Percentiles rank a stretch among this genome's conserved stretches.
Conservation (phyloP, 768 basidiomycete genomes). For the Rhodotorula graminis region DNA sequence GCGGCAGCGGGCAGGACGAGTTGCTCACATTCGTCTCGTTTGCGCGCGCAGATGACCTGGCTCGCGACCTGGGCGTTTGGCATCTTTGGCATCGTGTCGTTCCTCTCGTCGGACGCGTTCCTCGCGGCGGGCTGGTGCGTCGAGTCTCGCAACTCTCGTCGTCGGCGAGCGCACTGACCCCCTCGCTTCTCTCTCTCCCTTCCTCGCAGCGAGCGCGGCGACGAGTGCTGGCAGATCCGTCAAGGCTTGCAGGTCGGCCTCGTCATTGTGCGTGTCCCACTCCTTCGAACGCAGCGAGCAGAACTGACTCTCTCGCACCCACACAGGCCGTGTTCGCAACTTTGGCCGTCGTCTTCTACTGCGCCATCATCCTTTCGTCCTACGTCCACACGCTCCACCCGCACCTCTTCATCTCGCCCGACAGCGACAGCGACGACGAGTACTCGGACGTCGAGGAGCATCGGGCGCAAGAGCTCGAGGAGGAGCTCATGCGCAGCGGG, state of each 20-base stretch:
- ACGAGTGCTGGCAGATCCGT: slow-evolving; percentile 1
- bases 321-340: slow-evolving; percentile 19
- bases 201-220: slow-evolving; percentile 2
- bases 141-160: too few species aligned
- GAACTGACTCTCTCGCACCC: background rate
- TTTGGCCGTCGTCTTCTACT: slow-evolving; percentile 21
- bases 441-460: slow-evolving; percentile 17
- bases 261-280: background rate
- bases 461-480: background rate
- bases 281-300: rapidly evolving
- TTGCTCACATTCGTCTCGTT: background rate
- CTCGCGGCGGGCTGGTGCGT: background rate
- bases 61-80: slow-evolving; percentile 14
- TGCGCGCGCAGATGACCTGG: slow-evolving; percentile 14
- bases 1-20: background rate
- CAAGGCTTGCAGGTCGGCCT: slow-evolving; percentile 6
- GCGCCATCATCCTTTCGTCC: slow-evolving; percentile 20
- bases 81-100: slow-evolving; percentile 9
- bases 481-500: background rate
- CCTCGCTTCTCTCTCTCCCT: too few species aligned
- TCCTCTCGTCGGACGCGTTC: slow-evolving; percentile 8
- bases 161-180: background rate
- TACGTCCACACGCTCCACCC: slow-evolving; percentile 32
- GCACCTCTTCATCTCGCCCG: slow-evolving; percentile 12
- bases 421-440: slow-evolving; percentile 24